Percentiles rank a stretch among this genome's conserved stretches.
phyloP scores from a whole-genome alignment of 2,329 filamentous ascomycete species.

The Aspergillus quadricinctus region DNA sequence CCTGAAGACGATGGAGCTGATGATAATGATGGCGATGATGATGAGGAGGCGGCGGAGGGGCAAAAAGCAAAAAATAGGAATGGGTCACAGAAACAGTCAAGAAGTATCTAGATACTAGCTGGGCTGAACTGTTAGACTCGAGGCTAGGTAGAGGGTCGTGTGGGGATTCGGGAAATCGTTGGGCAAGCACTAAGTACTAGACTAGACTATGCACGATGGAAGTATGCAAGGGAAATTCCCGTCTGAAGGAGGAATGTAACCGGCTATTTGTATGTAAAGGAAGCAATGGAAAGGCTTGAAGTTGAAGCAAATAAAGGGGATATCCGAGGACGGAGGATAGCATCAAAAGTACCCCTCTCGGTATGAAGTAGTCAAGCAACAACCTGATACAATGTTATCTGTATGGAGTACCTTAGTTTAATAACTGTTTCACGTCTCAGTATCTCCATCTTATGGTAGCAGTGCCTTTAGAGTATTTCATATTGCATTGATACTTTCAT shows the following conservation, averaged over 20 bases:
- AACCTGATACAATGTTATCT: background rate
- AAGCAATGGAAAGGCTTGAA: background rate
- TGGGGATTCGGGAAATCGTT: background rate
- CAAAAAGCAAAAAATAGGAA: background rate
- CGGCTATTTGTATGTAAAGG: background rate
- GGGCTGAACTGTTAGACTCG: background rate
- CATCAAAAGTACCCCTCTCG: background rate
- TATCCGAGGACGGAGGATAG: background rate
- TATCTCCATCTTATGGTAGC: background rate
- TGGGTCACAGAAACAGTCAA: background rate
- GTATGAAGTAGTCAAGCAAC: background rate
- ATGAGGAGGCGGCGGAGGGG: conserved; percentile 1
- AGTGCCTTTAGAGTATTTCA: background rate
- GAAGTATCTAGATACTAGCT: too few species aligned
- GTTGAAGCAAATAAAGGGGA: background rate
- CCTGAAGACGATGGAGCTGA: conserved; percentile 5
- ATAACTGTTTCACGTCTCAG: background rate
- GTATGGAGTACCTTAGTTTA: background rate
- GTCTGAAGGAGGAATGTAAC: background rate
- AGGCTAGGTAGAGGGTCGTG: background rate
- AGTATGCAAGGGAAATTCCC: background rate
- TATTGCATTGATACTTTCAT: background rate
- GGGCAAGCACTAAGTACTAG: background rate
- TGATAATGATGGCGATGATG: conserved; percentile 5
- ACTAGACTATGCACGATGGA: background rate